Percentiles rank a stretch among this genome's conserved stretches.
Conservation (phyloP, 495 filamentous ascomycete genomes). For the Aspergillus olivimuriae region DNA sequence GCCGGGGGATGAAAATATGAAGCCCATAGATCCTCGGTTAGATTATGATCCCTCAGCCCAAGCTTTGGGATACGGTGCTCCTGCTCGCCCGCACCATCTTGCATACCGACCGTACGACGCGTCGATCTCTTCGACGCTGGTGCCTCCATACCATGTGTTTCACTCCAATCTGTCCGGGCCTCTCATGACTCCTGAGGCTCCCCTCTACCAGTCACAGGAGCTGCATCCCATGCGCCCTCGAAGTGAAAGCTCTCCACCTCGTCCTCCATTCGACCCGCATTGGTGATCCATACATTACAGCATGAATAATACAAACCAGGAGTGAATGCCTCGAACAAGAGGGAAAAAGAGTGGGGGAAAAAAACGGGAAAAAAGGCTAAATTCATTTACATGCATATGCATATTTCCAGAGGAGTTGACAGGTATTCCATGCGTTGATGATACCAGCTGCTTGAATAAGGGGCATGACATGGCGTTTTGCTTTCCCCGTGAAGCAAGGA, state of each 20-base stretch:
- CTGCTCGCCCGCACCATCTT: slow-evolving; percentile 20
- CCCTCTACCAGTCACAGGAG: slow-evolving; percentile 15
- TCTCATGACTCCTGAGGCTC: slow-evolving; percentile 20
- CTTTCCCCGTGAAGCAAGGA: no score
- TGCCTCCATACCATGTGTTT: slow-evolving; percentile 21
- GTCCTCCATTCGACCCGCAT: slow-evolving; percentile 17
- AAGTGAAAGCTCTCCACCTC: slow-evolving; percentile 53
- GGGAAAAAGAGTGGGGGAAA: not conserved
- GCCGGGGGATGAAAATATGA: slow-evolving; percentile 19
- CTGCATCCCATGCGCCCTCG: slow-evolving; percentile 19
- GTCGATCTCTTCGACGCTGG: slow-evolving; percentile 5
- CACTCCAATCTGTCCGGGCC: slow-evolving; percentile 31
- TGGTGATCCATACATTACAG: no score
- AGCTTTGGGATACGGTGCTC: slow-evolving; percentile 20
- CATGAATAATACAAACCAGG: not conserved
- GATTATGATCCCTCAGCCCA: slow-evolving; percentile 12
- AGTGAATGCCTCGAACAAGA: not conserved
- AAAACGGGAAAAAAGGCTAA: not conserved
- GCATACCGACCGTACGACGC: slow-evolving; percentile 14
- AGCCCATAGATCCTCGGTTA: slow-evolving; percentile 14
- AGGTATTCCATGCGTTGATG: no score
- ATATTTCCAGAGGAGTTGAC: no score
- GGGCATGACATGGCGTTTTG: no score
- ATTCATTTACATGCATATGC: no score
- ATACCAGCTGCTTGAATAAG: no score